Percentiles rank a stretch among this genome's conserved stretches.
These are phyloP conservation scores for Aspergillus ochraceus DNA, from an alignment of 2,329 filamentous ascomycete genomes.

Conservation along the genomic window DNA sequence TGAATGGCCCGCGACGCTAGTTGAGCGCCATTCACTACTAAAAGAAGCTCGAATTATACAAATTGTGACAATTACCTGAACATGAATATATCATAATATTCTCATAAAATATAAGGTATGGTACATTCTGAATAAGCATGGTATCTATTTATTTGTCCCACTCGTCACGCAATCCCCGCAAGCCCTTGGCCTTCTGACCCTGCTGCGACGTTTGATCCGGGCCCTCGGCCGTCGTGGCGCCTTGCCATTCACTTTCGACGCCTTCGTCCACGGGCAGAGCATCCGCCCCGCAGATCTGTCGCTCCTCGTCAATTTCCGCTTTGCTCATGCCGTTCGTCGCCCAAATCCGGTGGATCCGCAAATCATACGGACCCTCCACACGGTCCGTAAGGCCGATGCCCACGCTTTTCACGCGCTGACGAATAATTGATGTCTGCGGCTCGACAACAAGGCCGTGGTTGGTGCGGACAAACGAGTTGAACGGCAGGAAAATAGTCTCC, in stretches of 20 bases:
- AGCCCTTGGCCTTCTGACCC: constrained; percentile 29
- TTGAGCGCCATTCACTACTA: too few species aligned
- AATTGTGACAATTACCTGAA: background rate
- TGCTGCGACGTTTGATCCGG: constrained; percentile 15
- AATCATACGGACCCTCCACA: constrained; percentile 81
- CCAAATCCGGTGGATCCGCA: constrained; percentile 85
- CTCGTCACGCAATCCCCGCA: constrained; percentile 37
- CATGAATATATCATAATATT: background rate
- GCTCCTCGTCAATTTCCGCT: constrained; percentile 42
- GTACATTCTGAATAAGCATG: background rate
- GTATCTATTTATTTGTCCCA: constrained; percentile 28
- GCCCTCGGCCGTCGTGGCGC: constrained; percentile 5
- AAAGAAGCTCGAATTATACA: background rate
- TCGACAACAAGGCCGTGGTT: constrained; percentile 91
- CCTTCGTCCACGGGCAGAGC: constrained; percentile 40
- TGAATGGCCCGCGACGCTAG: background rate
- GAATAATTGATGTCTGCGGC: constrained; percentile 85
- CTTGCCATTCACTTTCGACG: constrained; percentile 29
- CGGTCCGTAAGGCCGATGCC: constrained; percentile 89
- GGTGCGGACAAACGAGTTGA: constrained; percentile 91
- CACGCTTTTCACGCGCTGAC: constrained; percentile 79
- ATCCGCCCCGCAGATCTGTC: constrained; percentile 40
- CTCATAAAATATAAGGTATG: background rate
- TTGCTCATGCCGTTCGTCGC: constrained; percentile 71
- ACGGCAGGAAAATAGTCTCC: constrained; percentile 92